Evolutionary conservation across 345 rosid species (phyloP), one percentile per base, ranked within the genome.

Genomic region (Camelina neglecta): DNA sequence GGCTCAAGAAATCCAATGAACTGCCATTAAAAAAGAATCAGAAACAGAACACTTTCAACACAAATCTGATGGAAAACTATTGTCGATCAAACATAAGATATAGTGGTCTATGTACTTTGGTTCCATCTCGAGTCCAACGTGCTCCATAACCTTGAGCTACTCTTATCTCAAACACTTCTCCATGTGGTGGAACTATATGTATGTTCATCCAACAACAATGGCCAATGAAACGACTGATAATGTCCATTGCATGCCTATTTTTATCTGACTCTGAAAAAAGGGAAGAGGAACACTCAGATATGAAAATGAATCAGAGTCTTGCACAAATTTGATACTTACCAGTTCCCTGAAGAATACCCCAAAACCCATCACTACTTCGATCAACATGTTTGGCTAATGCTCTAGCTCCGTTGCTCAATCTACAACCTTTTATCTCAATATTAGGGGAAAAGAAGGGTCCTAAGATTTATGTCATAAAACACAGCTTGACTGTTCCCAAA

Each of bases 1-100:
- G 95, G 96, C 83, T 93, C 93, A 64, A 93, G 89, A 83, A 93
- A 90, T 67, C 95, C 95, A 67, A 90, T 84, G 79, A 93, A 86
- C 98, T 93, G 86, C 76, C 81, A 49, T 12, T 20, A 9, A 84
- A 21, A 65, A 38, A 72, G 10, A 38, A 53, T 16, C 33, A 81
- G 47, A 81, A 62, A 69, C 59, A 23, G 0, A 60, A 48, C 23
- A 36, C 16, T 45, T 76, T 20, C 20, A 62, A 11, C 60, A 68
- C 20, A 33, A 20, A 35, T 42, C 11, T n/a, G 7, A n/a, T 20
- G 35, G 10, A 4, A 59, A 67, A 44, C 26, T 15, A 42, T n/a
- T 15, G 16, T 11, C n/a, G 15, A 78, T 12, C 48, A 60, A 29
- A 73, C 7, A 58, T 20, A 39, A 45, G 51, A 24, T 33, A 24